Evolutionary conservation across 1,139 yeast genomes (phyloP), one percentile per base, ranked within the genome.

Genomic region (Kluyveromyces marxianus): DNA sequence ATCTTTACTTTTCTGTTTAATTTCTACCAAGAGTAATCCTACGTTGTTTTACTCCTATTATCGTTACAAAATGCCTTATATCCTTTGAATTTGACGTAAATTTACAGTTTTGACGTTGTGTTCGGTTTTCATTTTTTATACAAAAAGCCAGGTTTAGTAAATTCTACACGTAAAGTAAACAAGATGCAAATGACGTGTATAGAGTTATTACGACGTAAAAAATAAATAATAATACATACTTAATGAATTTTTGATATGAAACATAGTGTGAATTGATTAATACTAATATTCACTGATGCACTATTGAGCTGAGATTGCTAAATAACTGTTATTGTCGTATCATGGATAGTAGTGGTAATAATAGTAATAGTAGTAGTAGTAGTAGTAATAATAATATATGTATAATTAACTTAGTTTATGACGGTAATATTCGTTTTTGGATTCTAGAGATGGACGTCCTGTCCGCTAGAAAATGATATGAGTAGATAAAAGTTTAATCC

Each of bases 401-500:
- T 7, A 7, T n/a, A 7, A 7, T 33, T 10, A 33, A 33, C 2
- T n/a, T 33, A 6, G 7, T 7, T 14, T 25, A 14, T 14, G 14
- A 35, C 10, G n/a, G 39, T 8, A 29, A 7, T 4, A 6, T 31
- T 36, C 31, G 7, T 34, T 35, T 24, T 21, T 14, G 7, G 26
- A 35, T 10, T 30, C 56, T 57, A 74, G 36, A 75, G 62, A 48
- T 69, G 74, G 25, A 84, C 80, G 53, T 83, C 88, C 45, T 83
- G 82, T 4, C 94, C 95, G 53, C 75, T 70, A 3, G 86, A 76
- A 69, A 83, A 85, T 48, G 89, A 81, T 32, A 74, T 58, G 41
- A 90, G 74, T 63, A 90, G 72, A 66, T 86, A 92, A 50, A 85
- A 68, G 65, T 92, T 92, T 54, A 92, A 72, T 31, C 75, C 76